These are phyloP conservation scores for Ophiosphaerella korrae DNA, from an alignment of 2,329 filamentous ascomycete species.

Conservation along the genomic window DNA sequence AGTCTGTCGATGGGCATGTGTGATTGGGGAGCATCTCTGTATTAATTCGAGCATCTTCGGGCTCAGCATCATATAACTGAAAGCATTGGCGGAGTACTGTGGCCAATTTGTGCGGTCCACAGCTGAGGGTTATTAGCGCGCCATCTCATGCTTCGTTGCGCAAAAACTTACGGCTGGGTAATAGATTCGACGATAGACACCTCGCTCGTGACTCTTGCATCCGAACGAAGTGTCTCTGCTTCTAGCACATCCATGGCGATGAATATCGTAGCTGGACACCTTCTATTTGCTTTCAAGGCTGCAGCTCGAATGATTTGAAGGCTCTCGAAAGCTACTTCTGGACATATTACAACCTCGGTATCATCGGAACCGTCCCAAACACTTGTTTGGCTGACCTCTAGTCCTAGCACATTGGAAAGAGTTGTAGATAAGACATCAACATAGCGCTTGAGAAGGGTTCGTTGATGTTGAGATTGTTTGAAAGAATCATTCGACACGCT, in stretches of 20 bases:
- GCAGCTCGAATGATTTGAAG: constrained; percentile 18
- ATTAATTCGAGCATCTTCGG: constrained; percentile 1
- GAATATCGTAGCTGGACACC: constrained; percentile 28
- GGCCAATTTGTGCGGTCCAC: constrained; percentile 33
- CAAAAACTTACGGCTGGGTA: constrained; percentile 32
- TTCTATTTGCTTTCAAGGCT: background rate
- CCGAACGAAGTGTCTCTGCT: constrained; percentile 31
- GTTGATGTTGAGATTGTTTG: background rate
- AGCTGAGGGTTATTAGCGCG: constrained; percentile 12
- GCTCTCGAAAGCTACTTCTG: constrained; percentile 31
- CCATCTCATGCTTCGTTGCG: background rate
- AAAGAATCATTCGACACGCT: background rate
- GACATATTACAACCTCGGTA: constrained; percentile 31
- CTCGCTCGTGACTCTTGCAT: constrained; percentile 24
- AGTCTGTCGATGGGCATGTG: background rate
- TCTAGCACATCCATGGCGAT: constrained; percentile 33
- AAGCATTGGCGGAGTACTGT: constrained; percentile 24
- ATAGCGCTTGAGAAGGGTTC: constrained; percentile 11
- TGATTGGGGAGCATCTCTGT: background rate
- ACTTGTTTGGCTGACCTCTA: constrained; percentile 16
- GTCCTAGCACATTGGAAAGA: constrained; percentile 18
- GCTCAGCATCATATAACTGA: constrained; percentile 18
- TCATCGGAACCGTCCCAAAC: constrained; percentile 18
- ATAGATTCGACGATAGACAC: constrained; percentile 32
- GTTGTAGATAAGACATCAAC: constrained; percentile 18